phyloP scores from a whole-genome alignment of 2,329 filamentous ascomycete species.

The Teratosphaeria pseudoeucalypti region DNA sequence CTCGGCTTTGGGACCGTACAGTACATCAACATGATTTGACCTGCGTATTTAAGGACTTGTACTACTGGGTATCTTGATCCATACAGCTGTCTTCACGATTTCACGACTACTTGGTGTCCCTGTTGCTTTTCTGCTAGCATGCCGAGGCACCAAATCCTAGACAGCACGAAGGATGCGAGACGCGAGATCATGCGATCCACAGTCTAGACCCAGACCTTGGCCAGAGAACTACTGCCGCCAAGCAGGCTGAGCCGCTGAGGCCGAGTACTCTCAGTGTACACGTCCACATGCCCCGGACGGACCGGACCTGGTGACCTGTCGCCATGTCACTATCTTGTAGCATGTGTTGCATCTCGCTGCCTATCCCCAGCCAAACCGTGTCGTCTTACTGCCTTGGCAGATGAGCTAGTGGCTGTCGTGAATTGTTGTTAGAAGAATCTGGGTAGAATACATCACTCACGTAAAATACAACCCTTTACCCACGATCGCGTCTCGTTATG shows the following conservation, averaged over 20 bases:
- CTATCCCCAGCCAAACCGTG: no score
- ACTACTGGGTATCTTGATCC: no score
- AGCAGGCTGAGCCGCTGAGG: background rate
- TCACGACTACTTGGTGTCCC: no score
- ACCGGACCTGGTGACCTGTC: no score
- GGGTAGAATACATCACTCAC: background rate
- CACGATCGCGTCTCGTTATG: background rate
- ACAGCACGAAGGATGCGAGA: background rate
- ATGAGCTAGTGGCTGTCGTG: no score
- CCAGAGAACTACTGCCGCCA: background rate
- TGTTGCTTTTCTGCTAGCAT: background rate
- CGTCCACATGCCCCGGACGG: no score
- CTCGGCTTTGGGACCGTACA: background rate
- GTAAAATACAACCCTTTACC: background rate
- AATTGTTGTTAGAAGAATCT: background rate
- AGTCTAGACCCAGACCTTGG: no score
- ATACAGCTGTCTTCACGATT: no score
- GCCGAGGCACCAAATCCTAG: background rate
- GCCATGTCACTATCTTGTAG: no score
- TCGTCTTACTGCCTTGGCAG: no score
- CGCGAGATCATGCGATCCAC: background rate
- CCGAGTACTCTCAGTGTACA: background rate
- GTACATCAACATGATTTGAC: background rate
- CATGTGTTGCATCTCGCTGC: no score
- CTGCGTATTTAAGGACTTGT: background rate